A percentile compares a stretch with the other conserved stretches of the same genome.
Conservation (phyloP, 2,329 filamentous ascomycete genomes). For the Colletotrichum higginsianum region DNA sequence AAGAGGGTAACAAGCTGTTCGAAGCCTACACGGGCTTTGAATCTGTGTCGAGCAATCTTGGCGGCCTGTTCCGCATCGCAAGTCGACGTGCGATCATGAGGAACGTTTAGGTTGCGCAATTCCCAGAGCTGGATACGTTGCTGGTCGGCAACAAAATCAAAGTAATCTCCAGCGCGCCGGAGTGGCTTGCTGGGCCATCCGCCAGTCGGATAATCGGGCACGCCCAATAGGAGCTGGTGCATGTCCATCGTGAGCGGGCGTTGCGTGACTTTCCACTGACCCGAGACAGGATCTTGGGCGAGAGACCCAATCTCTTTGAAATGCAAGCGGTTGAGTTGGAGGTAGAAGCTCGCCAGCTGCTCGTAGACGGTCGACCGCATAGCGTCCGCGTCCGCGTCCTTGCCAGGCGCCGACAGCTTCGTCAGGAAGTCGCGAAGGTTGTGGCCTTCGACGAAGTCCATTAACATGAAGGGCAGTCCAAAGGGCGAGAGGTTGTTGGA, state of each 20-base stretch:
- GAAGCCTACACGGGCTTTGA: constrained; percentile 52
- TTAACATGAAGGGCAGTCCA: not conserved
- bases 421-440: not conserved
- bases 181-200: not conserved
- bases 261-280: not conserved
- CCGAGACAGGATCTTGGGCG: not conserved
- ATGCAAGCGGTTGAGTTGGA: not conserved
- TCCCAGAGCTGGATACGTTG: not conserved
- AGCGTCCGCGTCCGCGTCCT: not conserved
- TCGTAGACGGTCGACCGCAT: not conserved
- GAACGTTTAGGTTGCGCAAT: not conserved
- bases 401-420: not conserved
- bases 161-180: not conserved
- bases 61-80: not conserved
- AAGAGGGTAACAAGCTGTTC: constrained; percentile 51
- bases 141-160: not conserved
- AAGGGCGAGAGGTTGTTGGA: not conserved
- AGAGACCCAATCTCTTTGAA: not conserved
- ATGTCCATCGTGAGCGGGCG: not conserved
- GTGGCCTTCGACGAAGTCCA: not conserved
- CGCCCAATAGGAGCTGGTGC: not conserved
- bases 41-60: constrained; percentile 48
- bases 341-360: not conserved
- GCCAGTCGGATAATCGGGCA: not conserved
- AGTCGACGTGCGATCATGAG: not conserved